Base-by-base conservation (phyloP, 768 basidiomycete species). In the Suillus weaverae region DNA sequence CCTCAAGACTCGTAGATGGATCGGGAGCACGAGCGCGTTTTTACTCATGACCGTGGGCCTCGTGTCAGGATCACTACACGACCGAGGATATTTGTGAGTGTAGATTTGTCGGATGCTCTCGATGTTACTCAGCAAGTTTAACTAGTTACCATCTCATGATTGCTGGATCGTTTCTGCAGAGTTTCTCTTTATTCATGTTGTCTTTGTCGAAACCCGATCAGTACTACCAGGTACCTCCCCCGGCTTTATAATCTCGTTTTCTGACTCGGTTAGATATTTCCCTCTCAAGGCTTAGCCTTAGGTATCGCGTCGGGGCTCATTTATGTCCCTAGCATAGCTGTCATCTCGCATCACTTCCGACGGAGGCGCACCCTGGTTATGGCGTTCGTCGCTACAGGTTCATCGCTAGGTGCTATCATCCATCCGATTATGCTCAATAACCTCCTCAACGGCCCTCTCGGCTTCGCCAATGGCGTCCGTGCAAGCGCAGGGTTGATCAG, bases 341-440 rank as follows among this genome's bases (percentile, higher is more conserved):
- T 85, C 32, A 67, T 82, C 8, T 77, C 81, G 3, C 84, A 83
- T 41, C 78, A 81, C 65, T 86, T 86, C 72, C 70, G 70, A 38
- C 71, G 70, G 51, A 73, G 76, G 11, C 75, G 50, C 50, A 51
- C 50, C 4, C 26, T 51, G 8, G 50, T 51, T 26, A 51, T 51
- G 50, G 18, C 50, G 14, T 30, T 51, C 7, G 50, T 18, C 2
- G 26, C 16, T 51, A 4, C 50, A 3, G 50, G 50, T 4, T 51
- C 50, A 51, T 51, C 50, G 26, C 26, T 51, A 26, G 50, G 50
- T 51, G 50, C 50, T 2, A 30, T 51, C 26, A 16, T 51, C 16
- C 26, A 51, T 51, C 50, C 50, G 26, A 51, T 51, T 26, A 30
- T 51, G 50, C 50, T 51, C 26, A 51, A 51, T 18, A 30, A 51